Base-by-base conservation (phyloP, 1,284 basidiomycete genomes). In the Puccinia coronata region DNA sequence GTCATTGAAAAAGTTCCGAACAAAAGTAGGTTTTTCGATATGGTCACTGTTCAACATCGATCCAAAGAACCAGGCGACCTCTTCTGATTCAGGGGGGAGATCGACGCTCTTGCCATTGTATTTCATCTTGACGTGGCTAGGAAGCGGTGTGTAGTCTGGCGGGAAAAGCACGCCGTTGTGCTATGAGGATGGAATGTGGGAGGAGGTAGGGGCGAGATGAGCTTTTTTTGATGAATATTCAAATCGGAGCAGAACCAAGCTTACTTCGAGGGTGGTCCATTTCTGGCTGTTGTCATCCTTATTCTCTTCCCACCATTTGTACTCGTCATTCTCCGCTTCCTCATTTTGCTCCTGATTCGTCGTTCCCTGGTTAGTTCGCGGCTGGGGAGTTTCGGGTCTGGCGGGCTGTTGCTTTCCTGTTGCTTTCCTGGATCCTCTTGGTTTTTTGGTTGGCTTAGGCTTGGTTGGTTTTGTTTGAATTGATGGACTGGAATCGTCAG, bases 111-210 rank as follows among this genome's bases (percentile, higher is more conserved):
- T 91, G 83, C 94, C 96, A 83, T 96, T 91, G 87, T 99, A 99
- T 86, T 92, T 93, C 93, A 99, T 94, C 89, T 93, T 97, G 86
- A 98, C 91, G 84, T 91, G 85, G 39, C 89, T 88, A 1, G 97
- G 96, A 67, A 98, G 88, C 14, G 93, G 91, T 83, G 94, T 91
- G 86, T 99, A 99, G 0, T 94, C 91, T 70, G 95, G 95, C 82
- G 97, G 96, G 88, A 99, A 99, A 83, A 96, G 90, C 51, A 99
- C 96, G 72, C 96, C 97, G 83, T 91, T 92, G 87, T 99, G 97
- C 85, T 95, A n/a, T n/a, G 20, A 91, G 69, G 99, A 90, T 14
- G n/a, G 9, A n/a, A 75, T 14, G n/a, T 14, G 9, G 49, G 20
- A 36, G 25, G 43, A 14, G 25, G 28, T 51, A 63, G 31, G 61